A percentile compares a stretch with the other conserved stretches of the same genome.
Evolutionary conservation across 225 moss, liverwort and hornwort genomes (phyloP).

Genomic region (Anthoceros angustus): DNA sequence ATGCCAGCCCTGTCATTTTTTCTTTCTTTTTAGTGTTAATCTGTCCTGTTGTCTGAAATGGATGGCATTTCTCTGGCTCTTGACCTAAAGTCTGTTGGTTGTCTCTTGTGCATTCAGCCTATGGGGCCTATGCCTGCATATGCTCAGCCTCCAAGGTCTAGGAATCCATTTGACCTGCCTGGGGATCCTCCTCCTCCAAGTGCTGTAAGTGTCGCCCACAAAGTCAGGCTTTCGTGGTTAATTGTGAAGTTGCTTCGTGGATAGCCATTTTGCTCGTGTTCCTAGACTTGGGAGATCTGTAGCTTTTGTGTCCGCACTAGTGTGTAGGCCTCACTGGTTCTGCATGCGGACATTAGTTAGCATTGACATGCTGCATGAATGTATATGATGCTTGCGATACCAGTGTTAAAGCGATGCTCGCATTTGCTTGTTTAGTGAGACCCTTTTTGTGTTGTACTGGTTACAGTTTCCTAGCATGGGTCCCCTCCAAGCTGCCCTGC

Average conservation of each 20-base stretch:
- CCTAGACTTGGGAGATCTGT: too few species aligned
- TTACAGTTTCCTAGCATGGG: constrained; percentile 32
- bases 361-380: neutral
- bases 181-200: constrained; percentile 21
- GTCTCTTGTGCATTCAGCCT: neutral
- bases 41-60: neutral
- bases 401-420: too few species aligned
- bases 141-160: constrained; percentile 27
- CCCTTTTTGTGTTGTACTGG: neutral
- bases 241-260: too few species aligned
- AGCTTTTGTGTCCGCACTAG: neutral
- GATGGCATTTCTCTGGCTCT: neutral
- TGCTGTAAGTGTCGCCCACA: constrained; percentile 13
- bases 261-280: too few species aligned
- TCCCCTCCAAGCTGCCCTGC: constrained; percentile 30
- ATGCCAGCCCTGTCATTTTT: neutral
- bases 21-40: neutral
- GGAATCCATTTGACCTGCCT: constrained; percentile 40
- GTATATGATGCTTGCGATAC: neutral
- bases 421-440: too few species aligned
- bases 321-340: too few species aligned
- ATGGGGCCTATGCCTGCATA: constrained; percentile 23
- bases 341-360: too few species aligned
- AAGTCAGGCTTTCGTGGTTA: neutral
- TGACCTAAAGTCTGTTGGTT: neutral